Evolutionary conservation across 2,329 filamentous ascomycete genomes (phyloP).

Genomic region (Bipolaris sorokiniana): DNA sequence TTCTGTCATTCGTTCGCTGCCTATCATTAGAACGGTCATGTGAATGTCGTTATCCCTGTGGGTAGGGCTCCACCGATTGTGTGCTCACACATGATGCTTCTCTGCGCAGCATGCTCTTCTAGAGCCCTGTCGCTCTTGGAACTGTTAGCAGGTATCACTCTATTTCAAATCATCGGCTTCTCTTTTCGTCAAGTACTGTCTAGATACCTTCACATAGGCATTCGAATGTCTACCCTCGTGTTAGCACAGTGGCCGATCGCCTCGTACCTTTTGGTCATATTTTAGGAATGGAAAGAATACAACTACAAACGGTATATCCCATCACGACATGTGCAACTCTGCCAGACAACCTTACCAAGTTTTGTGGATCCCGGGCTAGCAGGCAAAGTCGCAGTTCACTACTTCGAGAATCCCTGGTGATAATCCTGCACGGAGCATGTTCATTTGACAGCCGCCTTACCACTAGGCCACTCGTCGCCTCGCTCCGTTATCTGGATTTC

Average conservation of each 20-base stretch:
- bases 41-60: constrained; percentile 7
- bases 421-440: constrained; percentile 15
- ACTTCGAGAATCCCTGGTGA: constrained; percentile 8
- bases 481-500: constrained; percentile 17
- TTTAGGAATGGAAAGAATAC: constrained; percentile 17
- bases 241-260: constrained; percentile 28
- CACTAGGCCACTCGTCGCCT: constrained; percentile 16
- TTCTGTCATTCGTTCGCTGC: constrained; percentile 22
- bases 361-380: constrained; percentile 11
- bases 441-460: constrained; percentile 20
- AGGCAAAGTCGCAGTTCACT: constrained; percentile 5
- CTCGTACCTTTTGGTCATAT: constrained; percentile 23
- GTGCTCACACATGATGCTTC: neutral
- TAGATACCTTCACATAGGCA: constrained; percentile 3
- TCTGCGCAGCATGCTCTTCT: neutral
- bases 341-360: constrained; percentile 21
- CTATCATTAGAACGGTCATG: constrained; percentile 17
- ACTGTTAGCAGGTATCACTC: neutral
- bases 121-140: neutral
- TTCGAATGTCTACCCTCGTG: neutral
- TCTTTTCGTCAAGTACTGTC: neutral
- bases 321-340: neutral
- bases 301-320: neutral
- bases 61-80: neutral
- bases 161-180: neutral